These are phyloP conservation scores for Lactuca sativa DNA, from an alignment of 129 eudicot species.

Conservation along the genomic window DNA sequence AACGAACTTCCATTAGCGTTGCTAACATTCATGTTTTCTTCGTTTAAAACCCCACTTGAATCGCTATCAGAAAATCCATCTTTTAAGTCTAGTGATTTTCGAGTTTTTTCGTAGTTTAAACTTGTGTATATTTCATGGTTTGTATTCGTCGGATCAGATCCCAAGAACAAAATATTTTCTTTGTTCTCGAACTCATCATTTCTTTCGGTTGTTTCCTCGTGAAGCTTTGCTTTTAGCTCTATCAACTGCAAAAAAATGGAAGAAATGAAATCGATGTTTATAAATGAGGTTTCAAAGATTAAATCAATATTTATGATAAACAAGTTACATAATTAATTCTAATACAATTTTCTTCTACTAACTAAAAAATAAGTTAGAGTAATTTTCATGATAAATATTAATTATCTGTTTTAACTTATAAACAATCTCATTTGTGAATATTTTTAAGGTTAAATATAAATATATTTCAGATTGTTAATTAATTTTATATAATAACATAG, in stretches of 20 bases:
- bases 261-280: not conserved
- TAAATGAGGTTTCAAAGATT: too few relatives aligned
- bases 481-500: too few relatives aligned
- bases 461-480: too few relatives aligned
- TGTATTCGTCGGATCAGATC: conserved; percentile 38
- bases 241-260: conserved; percentile 43
- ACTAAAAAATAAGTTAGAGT: too few relatives aligned
- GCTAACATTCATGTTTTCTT: conserved; percentile 30
- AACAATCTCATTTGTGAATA: not conserved
- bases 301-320: not conserved
- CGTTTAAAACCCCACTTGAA: conserved; percentile 47
- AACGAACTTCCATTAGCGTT: conserved; percentile 17
- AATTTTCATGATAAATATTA: too few relatives aligned
- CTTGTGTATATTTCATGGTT: conserved; percentile 29
- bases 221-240: conserved; percentile 58
- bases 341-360: too few relatives aligned
- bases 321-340: not conserved
- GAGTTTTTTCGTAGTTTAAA: conserved; percentile 31
- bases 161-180: conserved; percentile 31
- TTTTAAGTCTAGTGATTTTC: conserved; percentile 27
- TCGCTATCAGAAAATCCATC: conserved; percentile 53
- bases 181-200: conserved; percentile 24
- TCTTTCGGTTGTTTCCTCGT: conserved; percentile 35
- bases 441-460: not conserved
- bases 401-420: not conserved